Evolutionary conservation across 495 filamentous ascomycete species (phyloP), one percentile per base, ranked within the genome.

Genomic region (Aspergillus nanangensis): DNA sequence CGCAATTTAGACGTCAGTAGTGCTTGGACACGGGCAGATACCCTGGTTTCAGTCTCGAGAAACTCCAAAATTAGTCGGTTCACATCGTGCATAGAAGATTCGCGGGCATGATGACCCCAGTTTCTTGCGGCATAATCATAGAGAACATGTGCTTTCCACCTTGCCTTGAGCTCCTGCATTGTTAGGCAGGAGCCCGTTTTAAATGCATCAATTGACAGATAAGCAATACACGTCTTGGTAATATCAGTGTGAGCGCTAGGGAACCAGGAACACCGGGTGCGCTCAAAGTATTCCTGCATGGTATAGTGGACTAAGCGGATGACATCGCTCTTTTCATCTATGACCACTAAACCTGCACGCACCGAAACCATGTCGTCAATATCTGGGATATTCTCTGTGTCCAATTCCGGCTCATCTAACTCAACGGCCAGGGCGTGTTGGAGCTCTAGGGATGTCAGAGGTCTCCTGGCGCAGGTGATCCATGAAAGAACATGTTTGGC

Each of bases 251-350:
- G 46, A 1, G 46, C 45, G 24, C 51, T 17, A 8, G 56, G 53
- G 41, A 53, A 56, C 46, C 40, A 48, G 1, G 3, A 22, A 23
- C n/a, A 19, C 40, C 50, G 51, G 15, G 52, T 70, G 10, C 44
- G 38, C 17, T 60, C 43, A 23, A 68, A 56, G 51, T 77, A 82
- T 39, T 80, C 69, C 36, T 82, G 65, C 0, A 74, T 66, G 3
- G 78, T 82, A 44, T 76, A 76, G 56, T 82, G 79, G 15, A 75
- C 69, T 15, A 82, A 56, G 9, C 66, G 68, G 43, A 80, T 56
- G 19, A 71, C 53, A 8, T 47, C 14, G 45, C 63, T 76, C 19
- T 69, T 51, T 23, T 70, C 19, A 39, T 82, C 72, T 15, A 79
- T 34, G 0, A 58, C 70, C 1, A 81, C 66, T 11, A 85, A 48